These are phyloP conservation scores for Elymus sibiricus DNA, from an alignment of 176 grass and related monocot species.

Conservation along the genomic window DNA sequence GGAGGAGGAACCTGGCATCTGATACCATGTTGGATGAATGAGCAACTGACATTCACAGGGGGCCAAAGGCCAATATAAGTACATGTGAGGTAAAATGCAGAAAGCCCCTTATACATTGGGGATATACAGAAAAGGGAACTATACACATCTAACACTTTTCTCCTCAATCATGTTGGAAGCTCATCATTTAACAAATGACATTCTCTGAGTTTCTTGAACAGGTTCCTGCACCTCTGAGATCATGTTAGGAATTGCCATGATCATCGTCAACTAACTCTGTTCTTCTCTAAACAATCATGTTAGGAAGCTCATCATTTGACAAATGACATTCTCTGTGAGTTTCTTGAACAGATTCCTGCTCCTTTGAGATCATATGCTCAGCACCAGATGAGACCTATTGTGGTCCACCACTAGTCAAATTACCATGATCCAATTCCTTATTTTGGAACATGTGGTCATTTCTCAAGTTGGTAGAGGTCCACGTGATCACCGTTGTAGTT, in stretches of 20 bases:
- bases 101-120: too few relatives aligned
- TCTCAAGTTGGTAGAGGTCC: slow-evolving; percentile 12
- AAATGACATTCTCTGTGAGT: slow-evolving; percentile 14
- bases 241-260: too few relatives aligned
- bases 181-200: not conserved
- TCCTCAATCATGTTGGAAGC: too few relatives aligned
- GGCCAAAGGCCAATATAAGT: too few relatives aligned
- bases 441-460: not conserved
- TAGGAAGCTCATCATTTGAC: slow-evolving; percentile 3
- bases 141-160: too few relatives aligned
- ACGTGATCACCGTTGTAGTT: too few relatives aligned
- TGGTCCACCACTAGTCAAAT: slow-evolving; percentile 16
- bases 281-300: not conserved
- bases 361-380: slow-evolving; percentile 31
- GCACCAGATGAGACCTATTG: slow-evolving; percentile 10
- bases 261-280: slow-evolving; percentile 35
- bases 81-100: too few relatives aligned
- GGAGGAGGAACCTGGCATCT: too few relatives aligned
- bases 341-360: slow-evolving; percentile 16
- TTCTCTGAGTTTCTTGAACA: not conserved
- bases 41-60: too few relatives aligned
- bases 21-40: too few relatives aligned
- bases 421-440: not conserved
- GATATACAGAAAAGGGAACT: too few relatives aligned
- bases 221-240: not conserved